Evolutionary conservation across 352 stramenopile species (phyloP), one percentile per base, ranked within the genome.

Genomic region (Globisporangium heterothallicum): DNA sequence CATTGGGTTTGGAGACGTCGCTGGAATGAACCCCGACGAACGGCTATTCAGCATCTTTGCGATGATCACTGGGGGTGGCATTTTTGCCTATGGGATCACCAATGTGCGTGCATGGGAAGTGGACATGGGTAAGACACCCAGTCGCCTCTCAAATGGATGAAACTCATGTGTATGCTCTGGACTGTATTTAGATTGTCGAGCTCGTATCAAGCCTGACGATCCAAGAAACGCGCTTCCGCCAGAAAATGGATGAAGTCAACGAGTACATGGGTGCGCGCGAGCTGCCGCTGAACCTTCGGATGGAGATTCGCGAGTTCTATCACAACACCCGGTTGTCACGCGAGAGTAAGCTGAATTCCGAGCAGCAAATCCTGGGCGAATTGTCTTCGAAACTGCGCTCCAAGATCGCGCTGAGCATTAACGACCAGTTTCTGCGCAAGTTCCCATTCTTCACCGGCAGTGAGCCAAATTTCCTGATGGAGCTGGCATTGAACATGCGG

Each of bases 301-400:
- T 85, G 53, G 77, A 91, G 49, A 91, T 91, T 49, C 77, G 80
- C 32, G 80, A 91, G 64, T 91, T 91, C 59, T 91, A 79, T 53
- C 84, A 83, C 63, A 91, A 91, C 51, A 74, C 80, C 3, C 77
- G 80, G 3, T 68, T 87, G 21, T 88, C 74, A 18, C 68, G 73
- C 29, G 80, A 91, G 55, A 83, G 71, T 27, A 86, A 86, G 42
- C 66, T 91, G 8, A 68, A 68, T 16, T 85, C 84, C 26, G 79
- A 91, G 56, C 65, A 64, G 42, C 85, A 86, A 49, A 86, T 91
- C 32, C 51, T 91, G 18, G 69, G 61, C 7, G 79, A 91, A 40
- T 45, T 91, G 8, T 91, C 79, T 2, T 78, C 79, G 5, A 55
- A 88, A 27, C 54, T 91, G 22, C 79, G 79, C 8, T 91, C 79